Base-by-base conservation (phyloP, 1,139 yeast genomes). In the Taphrina wiesneri region DNA sequence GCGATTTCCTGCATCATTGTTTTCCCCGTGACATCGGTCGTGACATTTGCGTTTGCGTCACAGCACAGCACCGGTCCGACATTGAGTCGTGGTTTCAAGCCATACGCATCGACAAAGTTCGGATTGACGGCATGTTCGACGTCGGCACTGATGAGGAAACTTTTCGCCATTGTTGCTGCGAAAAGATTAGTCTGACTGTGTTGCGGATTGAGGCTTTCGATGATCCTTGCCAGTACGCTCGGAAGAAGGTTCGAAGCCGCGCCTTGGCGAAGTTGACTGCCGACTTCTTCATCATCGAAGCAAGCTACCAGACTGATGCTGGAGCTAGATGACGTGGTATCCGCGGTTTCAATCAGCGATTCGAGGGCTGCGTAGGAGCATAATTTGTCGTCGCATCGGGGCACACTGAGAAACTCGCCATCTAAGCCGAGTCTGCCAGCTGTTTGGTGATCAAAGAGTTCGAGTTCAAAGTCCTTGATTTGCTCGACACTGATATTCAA, bases 121-220 rank as follows among this genome's bases (percentile, higher is more conserved):
- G 99, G 99, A 75, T 93, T 97, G 46, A 92, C 87, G 39, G 97
- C 98, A 74, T 93, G 99, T 0, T 98, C 97, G 86, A 90, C 93
- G 75, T 93, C 99, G 0, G 97, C 90, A 0, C 98, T 91, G 64
- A 93, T 78, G 72, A 93, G 82, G 76, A 93, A 92, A 0, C 98
- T 91, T 75, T 86, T 88, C 15, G 96, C 84, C 77, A 88, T 36
- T 3, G 54, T 46, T 1, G 59, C 52, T 2, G 62, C 67, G 15
- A 36, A 47, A 17, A 41, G 65, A 39, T 39, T 60, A 26, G 53
- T 46, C 30, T 25, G 46, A 19, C 36, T 51, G 34, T 52, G 52
- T 28, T 46, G 59, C 19, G 60, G 60, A 47, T 68, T 70, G n/a
- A 65, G 51, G 72, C 70, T 19, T 72, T 70, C 15, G 72, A 75